Conservation (phyloP, 257 asterid genomes). For the Plantago ovata region DNA sequence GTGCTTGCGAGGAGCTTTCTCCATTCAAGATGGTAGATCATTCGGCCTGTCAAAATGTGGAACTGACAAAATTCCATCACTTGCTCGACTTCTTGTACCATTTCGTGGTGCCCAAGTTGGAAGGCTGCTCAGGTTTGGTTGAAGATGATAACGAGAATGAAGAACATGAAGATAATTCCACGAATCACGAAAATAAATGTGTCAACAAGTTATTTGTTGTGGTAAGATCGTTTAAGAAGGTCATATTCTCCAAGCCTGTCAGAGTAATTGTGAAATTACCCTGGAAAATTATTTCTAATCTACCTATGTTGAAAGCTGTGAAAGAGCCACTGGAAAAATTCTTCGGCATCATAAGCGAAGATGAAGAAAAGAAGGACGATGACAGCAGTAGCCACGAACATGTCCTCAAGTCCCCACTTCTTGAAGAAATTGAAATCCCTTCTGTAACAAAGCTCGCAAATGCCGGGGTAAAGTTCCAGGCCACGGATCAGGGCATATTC, state of each 20-base stretch:
- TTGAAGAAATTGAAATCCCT: conserved; percentile 23
- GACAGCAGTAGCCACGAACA: background rate
- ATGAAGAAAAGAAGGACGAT: conserved; percentile 14
- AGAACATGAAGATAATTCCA: too few relatives aligned
- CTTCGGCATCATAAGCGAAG: conserved; percentile 2
- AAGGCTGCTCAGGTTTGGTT: background rate
- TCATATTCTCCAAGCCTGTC: conserved; percentile 33
- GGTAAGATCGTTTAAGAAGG: conserved; percentile 18
- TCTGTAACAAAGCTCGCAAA: conserved; percentile 15
- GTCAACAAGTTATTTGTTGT: background rate
- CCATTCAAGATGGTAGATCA: background rate
- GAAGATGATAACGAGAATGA: conserved; percentile 4
- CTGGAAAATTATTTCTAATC: conserved; percentile 29
- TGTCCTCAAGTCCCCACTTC: conserved; percentile 12
- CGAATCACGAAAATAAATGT: too few relatives aligned
- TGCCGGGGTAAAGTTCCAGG: conserved; percentile 4
- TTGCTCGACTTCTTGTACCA: conserved; percentile 47
- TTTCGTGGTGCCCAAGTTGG: conserved; percentile 33
- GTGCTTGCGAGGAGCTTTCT: background rate
- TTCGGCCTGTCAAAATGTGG: background rate
- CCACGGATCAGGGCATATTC: conserved; percentile 11
- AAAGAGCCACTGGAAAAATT: conserved; percentile 30
- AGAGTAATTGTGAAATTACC: conserved; percentile 34
- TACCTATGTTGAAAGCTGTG: conserved; percentile 27
- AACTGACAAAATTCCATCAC: conserved; percentile 32